These are phyloP conservation scores for Monosporascus sp. DNA, from an alignment of 2,329 filamentous ascomycete species.

Conservation along the genomic window DNA sequence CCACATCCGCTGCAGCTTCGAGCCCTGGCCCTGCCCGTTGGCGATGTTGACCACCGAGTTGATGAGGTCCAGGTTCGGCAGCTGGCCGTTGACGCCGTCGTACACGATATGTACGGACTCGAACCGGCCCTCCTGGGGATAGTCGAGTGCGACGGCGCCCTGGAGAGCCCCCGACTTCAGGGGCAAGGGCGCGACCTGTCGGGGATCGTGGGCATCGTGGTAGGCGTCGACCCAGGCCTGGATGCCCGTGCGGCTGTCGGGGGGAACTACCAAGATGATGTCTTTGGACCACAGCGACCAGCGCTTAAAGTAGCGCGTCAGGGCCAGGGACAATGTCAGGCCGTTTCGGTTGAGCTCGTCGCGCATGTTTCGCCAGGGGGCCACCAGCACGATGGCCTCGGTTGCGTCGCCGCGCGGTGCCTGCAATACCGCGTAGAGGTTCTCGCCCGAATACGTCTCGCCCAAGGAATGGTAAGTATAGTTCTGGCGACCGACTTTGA, in stretches of 20 bases:
- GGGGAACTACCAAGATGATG: constrained; percentile 85
- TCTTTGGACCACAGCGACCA: constrained; percentile 99
- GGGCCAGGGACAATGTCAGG: constrained; percentile 76
- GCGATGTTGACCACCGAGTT: constrained; percentile 90
- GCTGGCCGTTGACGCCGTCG: constrained; percentile 90
- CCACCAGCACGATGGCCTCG: constrained; percentile 90
- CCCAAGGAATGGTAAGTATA: constrained; percentile 82
- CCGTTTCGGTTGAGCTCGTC: constrained; percentile 79
- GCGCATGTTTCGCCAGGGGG: constrained; percentile 79
- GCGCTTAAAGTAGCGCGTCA: constrained; percentile 91
- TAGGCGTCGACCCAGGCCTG: constrained; percentile 98
- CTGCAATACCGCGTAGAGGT: constrained; percentile 88
- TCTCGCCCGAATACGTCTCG: constrained; percentile 70
- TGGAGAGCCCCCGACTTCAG: constrained; percentile 92
- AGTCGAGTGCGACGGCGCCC: constrained; percentile 89
- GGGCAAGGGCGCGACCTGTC: constrained; percentile 67
- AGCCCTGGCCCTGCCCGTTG: constrained; percentile 76
- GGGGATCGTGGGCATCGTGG: constrained; percentile 77
- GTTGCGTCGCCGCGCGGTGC: constrained; percentile 94
- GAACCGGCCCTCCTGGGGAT: constrained; percentile 78
- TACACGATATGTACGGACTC: constrained; percentile 88
- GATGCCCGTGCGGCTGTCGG: constrained; percentile 82
- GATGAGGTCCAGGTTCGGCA: constrained; percentile 92
- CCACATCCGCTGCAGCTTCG: constrained; percentile 82
- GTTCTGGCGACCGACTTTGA: constrained; percentile 84